phyloP scores from a whole-genome alignment of 1,284 basidiomycete genomes.

The Ustilago curta region DNA sequence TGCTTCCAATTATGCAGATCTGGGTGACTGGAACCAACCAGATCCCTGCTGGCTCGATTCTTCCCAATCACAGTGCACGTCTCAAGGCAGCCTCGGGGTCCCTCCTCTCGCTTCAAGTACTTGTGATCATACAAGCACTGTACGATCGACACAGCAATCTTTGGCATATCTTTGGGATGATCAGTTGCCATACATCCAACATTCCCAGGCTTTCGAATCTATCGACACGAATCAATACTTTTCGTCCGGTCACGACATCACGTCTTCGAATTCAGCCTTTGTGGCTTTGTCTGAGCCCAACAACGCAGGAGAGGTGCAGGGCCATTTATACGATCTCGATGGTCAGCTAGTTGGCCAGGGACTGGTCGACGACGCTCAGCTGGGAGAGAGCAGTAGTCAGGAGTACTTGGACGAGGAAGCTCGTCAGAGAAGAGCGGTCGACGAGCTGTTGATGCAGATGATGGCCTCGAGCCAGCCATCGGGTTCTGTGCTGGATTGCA shows the following conservation, averaged over 20 bases:
- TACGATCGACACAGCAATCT: neutral
- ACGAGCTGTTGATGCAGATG: slow-evolving; percentile 26
- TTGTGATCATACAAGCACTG: neutral
- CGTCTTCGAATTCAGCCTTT: slow-evolving; percentile 17
- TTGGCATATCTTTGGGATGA: neutral
- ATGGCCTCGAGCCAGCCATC: neutral
- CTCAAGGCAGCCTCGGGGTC: neutral
- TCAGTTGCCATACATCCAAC: neutral
- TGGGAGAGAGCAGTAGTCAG: neutral
- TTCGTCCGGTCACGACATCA: neutral
- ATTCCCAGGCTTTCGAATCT: neutral
- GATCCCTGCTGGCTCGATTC: slow-evolving; percentile 14
- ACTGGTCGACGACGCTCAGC: neutral
- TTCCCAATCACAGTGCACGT: neutral
- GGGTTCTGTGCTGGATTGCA: neutral
- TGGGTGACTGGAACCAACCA: slow-evolving; percentile 25
- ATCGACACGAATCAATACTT: neutral
- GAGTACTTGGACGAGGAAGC: slow-evolving; percentile 11
- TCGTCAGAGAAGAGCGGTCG: slow-evolving; percentile 20
- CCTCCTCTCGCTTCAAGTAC: neutral
- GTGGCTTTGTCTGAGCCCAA: slow-evolving; percentile 23
- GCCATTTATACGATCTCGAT: slow-evolving; percentile 21
- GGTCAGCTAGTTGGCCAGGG: slow-evolving; percentile 24
- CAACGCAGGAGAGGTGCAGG: slow-evolving; percentile 14
- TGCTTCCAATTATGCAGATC: slow-evolving; percentile 1